phyloP scores from a whole-genome alignment of 805 yeast genomes.

The Metschnikowia kofuensis region DNA sequence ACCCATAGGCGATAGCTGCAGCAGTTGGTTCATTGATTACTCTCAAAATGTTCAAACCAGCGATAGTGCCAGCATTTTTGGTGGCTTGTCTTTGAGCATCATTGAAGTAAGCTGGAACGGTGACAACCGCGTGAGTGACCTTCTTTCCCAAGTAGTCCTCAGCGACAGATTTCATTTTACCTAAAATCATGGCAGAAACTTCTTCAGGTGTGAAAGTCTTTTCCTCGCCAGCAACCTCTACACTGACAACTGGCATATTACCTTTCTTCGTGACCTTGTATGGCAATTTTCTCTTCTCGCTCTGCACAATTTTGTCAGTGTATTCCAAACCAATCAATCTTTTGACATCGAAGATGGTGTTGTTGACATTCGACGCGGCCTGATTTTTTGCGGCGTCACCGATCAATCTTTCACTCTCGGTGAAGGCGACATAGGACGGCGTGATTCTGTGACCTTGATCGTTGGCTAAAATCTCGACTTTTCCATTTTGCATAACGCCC shows the following conservation, averaged over 20 bases:
- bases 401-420: slow-evolving; percentile 86
- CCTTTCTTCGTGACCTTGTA: slow-evolving; percentile 71
- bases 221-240: slow-evolving; percentile 79
- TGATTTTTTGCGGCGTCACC: slow-evolving; percentile 98
- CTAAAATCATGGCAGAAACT: slow-evolving; percentile 87
- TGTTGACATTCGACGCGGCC: slow-evolving; percentile 88
- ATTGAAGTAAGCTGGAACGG: slow-evolving; percentile 23
- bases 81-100: slow-evolving; percentile 24
- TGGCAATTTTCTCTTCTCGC: slow-evolving; percentile 88
- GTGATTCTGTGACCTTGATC: slow-evolving; percentile 99
- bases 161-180: slow-evolving; percentile 66
- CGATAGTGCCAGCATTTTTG: slow-evolving; percentile 22
- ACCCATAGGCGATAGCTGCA: slow-evolving; percentile 30
- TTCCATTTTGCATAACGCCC: slow-evolving; percentile 87
- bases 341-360: slow-evolving; percentile 90
- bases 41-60: slow-evolving; percentile 22
- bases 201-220: slow-evolving; percentile 92
- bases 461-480: slow-evolving; percentile 94
- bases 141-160: slow-evolving; percentile 22
- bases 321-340: slow-evolving; percentile 87
- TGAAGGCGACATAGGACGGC: slow-evolving; percentile 93
- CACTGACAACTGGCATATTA: slow-evolving; percentile 79
- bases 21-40: slow-evolving; percentile 23
- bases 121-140: slow-evolving; percentile 23
- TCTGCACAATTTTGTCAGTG: slow-evolving; percentile 18